A percentile compares a stretch with the other conserved stretches of the same genome.
Evolutionary conservation across 1,284 basidiomycete genomes (phyloP).

Genomic region (Malassezia globosa): DNA sequence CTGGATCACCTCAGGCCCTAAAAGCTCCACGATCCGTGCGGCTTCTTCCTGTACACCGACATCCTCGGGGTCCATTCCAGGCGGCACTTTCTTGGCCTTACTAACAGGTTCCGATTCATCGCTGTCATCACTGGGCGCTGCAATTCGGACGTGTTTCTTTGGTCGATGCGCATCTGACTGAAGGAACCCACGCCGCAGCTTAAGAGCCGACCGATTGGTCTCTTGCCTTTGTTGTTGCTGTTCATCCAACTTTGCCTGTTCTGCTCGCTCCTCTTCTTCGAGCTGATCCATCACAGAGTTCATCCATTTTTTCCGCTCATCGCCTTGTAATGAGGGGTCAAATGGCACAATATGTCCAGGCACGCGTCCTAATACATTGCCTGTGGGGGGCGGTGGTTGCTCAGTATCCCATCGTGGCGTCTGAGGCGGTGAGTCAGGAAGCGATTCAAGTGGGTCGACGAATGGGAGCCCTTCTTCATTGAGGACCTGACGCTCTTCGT

Average conservation of each 20-base stretch:
- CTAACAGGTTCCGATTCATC: background rate
- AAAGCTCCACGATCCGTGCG: conserved; percentile 31
- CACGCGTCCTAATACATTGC: conserved; percentile 10
- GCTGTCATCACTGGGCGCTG: background rate
- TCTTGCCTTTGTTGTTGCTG: too few species aligned
- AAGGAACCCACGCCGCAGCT: conserved; percentile 1
- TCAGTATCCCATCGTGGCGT: background rate
- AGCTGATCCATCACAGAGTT: conserved; percentile 27
- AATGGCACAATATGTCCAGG: conserved; percentile 14
- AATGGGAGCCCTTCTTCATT: conserved; percentile 46
- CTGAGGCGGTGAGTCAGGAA: conserved; percentile 19
- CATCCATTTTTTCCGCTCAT: conserved; percentile 29
- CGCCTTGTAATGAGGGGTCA: conserved; percentile 3
- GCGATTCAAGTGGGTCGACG: conserved; percentile 33
- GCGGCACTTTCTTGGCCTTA: conserved; percentile 2
- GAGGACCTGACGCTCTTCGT: conserved; percentile 28
- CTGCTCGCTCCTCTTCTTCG: conserved; percentile 26
- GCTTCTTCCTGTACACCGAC: conserved; percentile 40
- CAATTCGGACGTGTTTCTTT: background rate
- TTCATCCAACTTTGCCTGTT: background rate
- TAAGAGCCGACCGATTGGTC: background rate
- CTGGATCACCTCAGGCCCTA: conserved; percentile 34
- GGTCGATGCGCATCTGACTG: background rate
- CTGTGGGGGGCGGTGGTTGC: background rate
- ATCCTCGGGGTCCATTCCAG: conserved; percentile 29